phyloP scores from a whole-genome alignment of 179 eudicot species.

The Carnegiea gigantea region DNA sequence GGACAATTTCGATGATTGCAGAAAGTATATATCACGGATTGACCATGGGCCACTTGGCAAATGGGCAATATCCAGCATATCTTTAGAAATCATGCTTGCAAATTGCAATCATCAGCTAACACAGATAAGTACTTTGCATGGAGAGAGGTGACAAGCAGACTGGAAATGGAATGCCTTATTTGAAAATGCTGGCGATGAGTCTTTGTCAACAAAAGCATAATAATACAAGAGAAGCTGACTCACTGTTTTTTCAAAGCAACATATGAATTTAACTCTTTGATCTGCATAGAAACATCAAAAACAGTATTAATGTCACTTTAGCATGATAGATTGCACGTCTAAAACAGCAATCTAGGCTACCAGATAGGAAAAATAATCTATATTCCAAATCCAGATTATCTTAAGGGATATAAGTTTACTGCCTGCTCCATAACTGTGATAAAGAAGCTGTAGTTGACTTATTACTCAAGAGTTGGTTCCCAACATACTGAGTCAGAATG shows the following conservation, averaged over 20 bases:
- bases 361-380: neutral
- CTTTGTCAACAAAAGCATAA: slow-evolving; percentile 9
- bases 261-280: slow-evolving; percentile 82
- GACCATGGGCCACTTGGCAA: neutral
- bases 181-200: neutral
- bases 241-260: slow-evolving; percentile 87
- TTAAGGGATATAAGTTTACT: neutral
- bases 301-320: slow-evolving; percentile 5
- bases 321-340: neutral
- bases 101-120: neutral
- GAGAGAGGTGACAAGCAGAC: neutral
- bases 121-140: neutral
- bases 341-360: slow-evolving; percentile 1
- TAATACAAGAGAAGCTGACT: slow-evolving; percentile 30
- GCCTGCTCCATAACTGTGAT: neutral
- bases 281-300: slow-evolving; percentile 45
- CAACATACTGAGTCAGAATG: neutral
- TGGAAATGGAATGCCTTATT: neutral
- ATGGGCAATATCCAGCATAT: no score
- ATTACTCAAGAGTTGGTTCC: neutral
- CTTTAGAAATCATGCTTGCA: neutral
- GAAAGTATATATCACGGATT: neutral
- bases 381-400: neutral
- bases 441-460: neutral
- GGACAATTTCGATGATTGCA: neutral